phyloP scores from a whole-genome alignment of 2,329 filamentous ascomycete genomes.

The Camillea tinctor region DNA sequence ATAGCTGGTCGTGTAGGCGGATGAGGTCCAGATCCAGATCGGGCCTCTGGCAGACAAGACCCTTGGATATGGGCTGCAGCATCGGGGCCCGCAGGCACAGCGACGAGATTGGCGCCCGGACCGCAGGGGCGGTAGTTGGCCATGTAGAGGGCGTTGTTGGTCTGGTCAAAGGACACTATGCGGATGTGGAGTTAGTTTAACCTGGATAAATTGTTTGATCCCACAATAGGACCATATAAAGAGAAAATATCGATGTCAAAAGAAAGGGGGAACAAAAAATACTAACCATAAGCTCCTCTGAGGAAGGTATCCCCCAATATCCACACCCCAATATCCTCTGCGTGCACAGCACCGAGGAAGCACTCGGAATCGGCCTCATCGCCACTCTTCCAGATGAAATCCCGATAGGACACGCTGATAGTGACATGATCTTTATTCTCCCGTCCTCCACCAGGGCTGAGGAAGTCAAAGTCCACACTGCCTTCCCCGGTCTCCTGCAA shows the following conservation, averaged over 20 bases:
- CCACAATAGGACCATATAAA: no score
- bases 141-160: constrained; percentile 32
- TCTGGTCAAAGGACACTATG: constrained; percentile 31
- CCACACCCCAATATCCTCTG: constrained; percentile 22
- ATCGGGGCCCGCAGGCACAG: constrained; percentile 28
- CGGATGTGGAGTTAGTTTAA: background rate
- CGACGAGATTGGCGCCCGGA: constrained; percentile 23
- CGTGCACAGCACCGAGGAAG: constrained; percentile 28
- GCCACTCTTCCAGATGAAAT: constrained; percentile 33
- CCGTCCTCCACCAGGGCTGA: constrained; percentile 3
- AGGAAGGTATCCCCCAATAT: constrained; percentile 34
- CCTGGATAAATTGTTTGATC: no score
- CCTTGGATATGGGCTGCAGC: constrained; percentile 27
- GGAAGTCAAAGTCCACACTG: constrained; percentile 49
- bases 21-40: no score
- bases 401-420: constrained; percentile 27
- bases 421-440: constrained; percentile 36
- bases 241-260: background rate
- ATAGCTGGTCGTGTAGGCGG: no score
- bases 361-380: constrained; percentile 14
- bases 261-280: background rate
- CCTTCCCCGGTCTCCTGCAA: constrained; percentile 32
- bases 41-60: no score
- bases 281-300: constrained; percentile 32
- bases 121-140: constrained; percentile 27